These are phyloP conservation scores for Cyclotella kingstonii DNA, from an alignment of 108 stramenopile species.

Conservation along the genomic window DNA sequence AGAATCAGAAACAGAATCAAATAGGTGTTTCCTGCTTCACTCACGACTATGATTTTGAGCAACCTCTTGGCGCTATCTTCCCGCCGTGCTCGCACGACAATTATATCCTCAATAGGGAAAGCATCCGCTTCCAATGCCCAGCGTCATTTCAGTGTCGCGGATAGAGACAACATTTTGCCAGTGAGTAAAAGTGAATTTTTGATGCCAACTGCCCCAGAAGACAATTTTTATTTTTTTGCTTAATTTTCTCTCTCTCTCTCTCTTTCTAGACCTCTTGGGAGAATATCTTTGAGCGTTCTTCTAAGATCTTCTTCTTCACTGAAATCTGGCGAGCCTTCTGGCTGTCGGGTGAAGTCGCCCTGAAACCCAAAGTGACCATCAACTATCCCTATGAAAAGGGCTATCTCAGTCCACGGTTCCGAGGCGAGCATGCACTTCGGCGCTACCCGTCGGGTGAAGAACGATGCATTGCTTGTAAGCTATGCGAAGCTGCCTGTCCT, in stretches of 20 bases:
- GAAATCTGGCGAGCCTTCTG: conserved; percentile 85
- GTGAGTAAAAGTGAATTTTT: conserved; percentile 15
- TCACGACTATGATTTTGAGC: too few species aligned
- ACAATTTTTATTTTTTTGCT: not conserved
- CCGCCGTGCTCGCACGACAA: conserved; percentile 4
- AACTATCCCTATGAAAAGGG: conserved; percentile 99
- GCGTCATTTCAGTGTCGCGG: conserved; percentile 34
- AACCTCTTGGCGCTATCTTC: conserved; percentile 13
- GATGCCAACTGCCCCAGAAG: not conserved
- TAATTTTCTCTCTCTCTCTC: not conserved
- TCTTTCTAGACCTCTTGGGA: conserved; percentile 69
- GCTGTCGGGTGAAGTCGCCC: conserved; percentile 72
- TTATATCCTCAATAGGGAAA: conserved; percentile 11
- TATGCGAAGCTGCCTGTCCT: conserved; percentile 99
- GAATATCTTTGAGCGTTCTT: conserved; percentile 81
- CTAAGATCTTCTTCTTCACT: conserved; percentile 89
- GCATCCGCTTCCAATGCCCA: too few species aligned
- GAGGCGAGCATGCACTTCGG: conserved; percentile 97
- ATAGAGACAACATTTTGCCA: conserved; percentile 43
- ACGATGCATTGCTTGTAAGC: conserved; percentile 99
- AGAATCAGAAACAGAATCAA: too few species aligned
- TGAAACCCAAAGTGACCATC: conserved; percentile 94
- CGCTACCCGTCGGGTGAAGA: conserved; percentile 99
- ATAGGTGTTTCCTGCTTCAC: too few species aligned
- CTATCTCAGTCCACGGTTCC: conserved; percentile 94